These are phyloP conservation scores for Dunaliella primolecta DNA, from an alignment of 139 green algal genomes.

Conservation along the genomic window DNA sequence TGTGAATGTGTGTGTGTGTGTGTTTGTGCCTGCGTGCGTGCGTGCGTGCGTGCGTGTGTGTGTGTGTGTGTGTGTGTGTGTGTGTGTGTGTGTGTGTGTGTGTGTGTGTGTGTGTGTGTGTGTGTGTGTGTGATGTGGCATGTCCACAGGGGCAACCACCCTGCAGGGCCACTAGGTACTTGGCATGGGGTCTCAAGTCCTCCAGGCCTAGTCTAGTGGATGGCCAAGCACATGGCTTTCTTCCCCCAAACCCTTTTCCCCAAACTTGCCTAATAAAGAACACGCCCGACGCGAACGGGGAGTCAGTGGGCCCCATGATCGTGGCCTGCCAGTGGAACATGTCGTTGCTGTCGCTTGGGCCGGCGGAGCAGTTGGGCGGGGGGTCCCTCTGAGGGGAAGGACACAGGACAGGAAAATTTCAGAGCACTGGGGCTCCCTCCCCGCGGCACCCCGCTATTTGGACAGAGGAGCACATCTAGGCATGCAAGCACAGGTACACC, in stretches of 20 bases:
- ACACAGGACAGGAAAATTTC: background rate
- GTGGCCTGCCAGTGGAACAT: constrained; percentile 79
- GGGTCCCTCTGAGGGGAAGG: constrained; percentile 71
- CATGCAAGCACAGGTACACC: background rate
- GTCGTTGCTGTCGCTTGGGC: constrained; percentile 73
- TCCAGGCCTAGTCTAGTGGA: no score
- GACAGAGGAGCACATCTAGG: background rate
- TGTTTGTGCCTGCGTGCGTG: background rate
- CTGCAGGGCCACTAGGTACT: no score
- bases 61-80: background rate
- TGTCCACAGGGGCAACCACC: no score
- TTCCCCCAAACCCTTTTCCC: background rate
- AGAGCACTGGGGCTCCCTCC: no score
- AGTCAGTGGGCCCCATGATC: constrained; percentile 71
- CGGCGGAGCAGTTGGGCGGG: constrained; percentile 86
- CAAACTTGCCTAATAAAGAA: constrained; percentile 80
- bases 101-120: background rate
- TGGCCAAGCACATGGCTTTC: no score
- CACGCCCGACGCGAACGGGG: constrained; percentile 88
- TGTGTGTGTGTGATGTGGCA: no score
- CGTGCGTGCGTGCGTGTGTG: background rate
- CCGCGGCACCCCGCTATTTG: no score
- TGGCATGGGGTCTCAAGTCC: no score
- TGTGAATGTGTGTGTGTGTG: background rate
- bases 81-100: background rate